phyloP scores from a whole-genome alignment of 139 green algal genomes.

The Micractinium conductrix region DNA sequence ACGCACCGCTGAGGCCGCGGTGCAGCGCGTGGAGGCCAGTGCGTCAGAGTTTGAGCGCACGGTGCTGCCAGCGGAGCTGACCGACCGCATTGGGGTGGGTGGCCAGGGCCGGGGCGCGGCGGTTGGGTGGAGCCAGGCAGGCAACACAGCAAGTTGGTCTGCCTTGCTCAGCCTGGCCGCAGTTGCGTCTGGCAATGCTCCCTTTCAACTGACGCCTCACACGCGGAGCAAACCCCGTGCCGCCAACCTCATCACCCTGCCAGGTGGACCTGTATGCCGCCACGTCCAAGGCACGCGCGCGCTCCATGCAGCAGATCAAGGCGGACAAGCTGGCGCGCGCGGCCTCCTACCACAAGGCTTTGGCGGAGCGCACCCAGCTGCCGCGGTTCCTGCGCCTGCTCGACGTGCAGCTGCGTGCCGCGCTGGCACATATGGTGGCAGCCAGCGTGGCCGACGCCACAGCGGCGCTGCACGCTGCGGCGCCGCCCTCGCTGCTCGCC shows the following conservation, averaged over 20 bases:
- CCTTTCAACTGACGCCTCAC: neutral
- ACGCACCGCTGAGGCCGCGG: neutral
- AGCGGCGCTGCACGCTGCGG: neutral
- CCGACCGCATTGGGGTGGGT: slow-evolving; percentile 16
- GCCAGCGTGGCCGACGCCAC: neutral
- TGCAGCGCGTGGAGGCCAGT: neutral
- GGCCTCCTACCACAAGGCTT: neutral
- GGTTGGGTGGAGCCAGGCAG: neutral
- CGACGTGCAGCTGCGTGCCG: neutral
- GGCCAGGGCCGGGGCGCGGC: neutral
- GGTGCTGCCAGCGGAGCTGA: neutral
- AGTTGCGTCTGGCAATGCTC: neutral
- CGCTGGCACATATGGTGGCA: neutral
- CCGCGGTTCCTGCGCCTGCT: slow-evolving; percentile 29
- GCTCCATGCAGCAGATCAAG: slow-evolving; percentile 21
- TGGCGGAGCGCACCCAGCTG: neutral
- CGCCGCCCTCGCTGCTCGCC: neutral
- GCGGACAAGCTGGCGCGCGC: slow-evolving; percentile 7
- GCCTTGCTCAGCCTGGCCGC: neutral
- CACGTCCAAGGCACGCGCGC: neutral
- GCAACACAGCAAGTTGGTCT: neutral
- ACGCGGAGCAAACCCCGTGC: neutral
- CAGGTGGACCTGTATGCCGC: slow-evolving; percentile 34
- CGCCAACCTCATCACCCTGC: neutral
- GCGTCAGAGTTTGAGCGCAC: neutral